Evolutionary conservation across 352 stramenopile species (phyloP), one percentile per base, ranked within the genome.

Genomic region (Pythium periplocum): DNA sequence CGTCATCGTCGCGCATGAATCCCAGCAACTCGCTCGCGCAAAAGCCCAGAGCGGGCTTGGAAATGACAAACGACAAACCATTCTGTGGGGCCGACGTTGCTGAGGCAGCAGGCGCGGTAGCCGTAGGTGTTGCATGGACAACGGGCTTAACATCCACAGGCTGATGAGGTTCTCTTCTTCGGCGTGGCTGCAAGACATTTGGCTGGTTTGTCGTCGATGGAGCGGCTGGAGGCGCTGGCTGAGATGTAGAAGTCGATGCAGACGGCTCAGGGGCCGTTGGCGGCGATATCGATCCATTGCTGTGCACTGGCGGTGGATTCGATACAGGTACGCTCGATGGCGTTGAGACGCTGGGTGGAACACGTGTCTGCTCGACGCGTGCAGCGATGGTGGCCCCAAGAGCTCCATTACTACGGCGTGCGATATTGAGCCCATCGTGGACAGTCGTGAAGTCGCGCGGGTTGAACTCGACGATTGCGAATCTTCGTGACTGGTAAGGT

Each of bases 391-490:
- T 12, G 38, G 7, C 38, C 7, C 38, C 38, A 12, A 42, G 38
- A 26, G 17, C 17, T 26, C 12, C 38, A 42, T 12, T 52, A 37
- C 48, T 61, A 47, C 77, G 57, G 62, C 77, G 57, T 11, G 75
- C 74, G 6, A 73, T 50, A n/a, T 65, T 59, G 30, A 83, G 36
- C 0, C 68, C 71, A 45, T 84, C 66, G 4, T 63, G 59, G 2
- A 58, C 53, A 2, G 67, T 83, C 32, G 55, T 31, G 35, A 86
- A 87, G 51, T 87, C 77, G 11, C 53, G 50, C 7, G 36, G 46
- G 40, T 68, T 51, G 45, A 83, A 84, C 6, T 64, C 57, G 4
- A 84, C 49, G 5, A 55, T 45, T 3, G 76, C 57, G 31, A 87
- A 81, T 5, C 66, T 30, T 31, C 77, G 63, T 4, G 74, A 75